A percentile compares a stretch with the other conserved stretches of the same genome.
These are phyloP conservation scores for Dipteronia dyeriana DNA, from an alignment of 345 rosid genomes.

Conservation along the genomic window DNA sequence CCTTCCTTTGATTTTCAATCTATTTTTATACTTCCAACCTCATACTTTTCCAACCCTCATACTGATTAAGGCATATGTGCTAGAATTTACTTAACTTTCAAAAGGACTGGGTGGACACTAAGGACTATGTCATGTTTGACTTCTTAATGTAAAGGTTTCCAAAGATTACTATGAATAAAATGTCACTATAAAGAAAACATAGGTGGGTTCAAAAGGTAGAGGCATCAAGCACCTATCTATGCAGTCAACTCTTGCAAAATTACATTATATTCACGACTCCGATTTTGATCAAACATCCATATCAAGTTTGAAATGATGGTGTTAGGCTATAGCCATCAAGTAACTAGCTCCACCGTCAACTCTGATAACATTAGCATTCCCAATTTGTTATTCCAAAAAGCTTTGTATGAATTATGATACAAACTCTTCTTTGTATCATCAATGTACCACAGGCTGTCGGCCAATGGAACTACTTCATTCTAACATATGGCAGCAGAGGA, in stretches of 20 bases:
- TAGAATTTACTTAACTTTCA: not conserved
- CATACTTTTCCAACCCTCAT: not conserved
- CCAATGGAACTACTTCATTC: not conserved
- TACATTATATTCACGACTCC: too few relatives aligned
- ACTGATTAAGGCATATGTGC: not conserved
- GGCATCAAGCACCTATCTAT: not conserved
- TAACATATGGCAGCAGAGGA: not conserved
- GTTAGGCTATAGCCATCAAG: not conserved
- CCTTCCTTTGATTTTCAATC: not conserved
- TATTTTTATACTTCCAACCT: not conserved
- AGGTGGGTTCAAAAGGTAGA: not conserved
- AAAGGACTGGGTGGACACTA: not conserved
- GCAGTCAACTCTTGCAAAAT: not conserved
- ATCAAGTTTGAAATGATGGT: slow-evolving; percentile 4
- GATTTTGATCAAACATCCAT: not conserved
- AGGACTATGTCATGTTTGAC: not conserved
- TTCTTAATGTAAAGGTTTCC: not conserved
- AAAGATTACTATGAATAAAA: not conserved
- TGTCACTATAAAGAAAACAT: not conserved
- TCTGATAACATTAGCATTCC: not conserved
- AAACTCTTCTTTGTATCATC: not conserved
- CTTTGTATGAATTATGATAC: not conserved
- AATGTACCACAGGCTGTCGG: too few relatives aligned
- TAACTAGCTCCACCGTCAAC: not conserved
- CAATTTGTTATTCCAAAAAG: not conserved